phyloP scores from a whole-genome alignment of 2,329 filamentous ascomycete species.

The Coniochaeta prunicola region DNA sequence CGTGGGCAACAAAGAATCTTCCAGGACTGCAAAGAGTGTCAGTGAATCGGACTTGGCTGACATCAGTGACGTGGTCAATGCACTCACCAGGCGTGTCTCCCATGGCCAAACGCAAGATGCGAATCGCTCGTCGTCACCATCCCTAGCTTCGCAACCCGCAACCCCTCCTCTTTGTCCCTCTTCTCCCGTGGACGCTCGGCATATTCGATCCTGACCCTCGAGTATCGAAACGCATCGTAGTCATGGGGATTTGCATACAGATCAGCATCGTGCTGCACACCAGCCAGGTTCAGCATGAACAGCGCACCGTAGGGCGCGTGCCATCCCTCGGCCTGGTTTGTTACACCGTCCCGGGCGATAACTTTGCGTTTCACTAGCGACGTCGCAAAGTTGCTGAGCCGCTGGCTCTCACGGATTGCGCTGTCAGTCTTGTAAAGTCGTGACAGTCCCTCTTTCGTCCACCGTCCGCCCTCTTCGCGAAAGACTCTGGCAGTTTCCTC shows the following conservation, averaged over 20 bases:
- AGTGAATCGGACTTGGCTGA: background rate
- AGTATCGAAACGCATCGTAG: constrained; percentile 44
- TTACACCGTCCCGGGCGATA: constrained; percentile 26
- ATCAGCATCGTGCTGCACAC: constrained; percentile 38
- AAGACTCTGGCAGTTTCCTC: constrained; percentile 31
- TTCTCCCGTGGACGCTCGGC: constrained; percentile 19
- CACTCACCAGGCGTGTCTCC: constrained; percentile 40
- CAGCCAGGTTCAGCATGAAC: constrained; percentile 34
- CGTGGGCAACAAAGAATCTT: constrained; percentile 48
- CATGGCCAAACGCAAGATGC: constrained; percentile 50
- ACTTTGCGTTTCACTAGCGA: constrained; percentile 40
- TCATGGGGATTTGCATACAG: constrained; percentile 31
- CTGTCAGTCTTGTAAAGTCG: constrained; percentile 40
- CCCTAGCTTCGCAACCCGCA: constrained; percentile 32
- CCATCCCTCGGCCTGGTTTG: constrained; percentile 32
- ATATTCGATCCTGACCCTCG: constrained; percentile 30
- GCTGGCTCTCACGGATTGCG: constrained; percentile 45
- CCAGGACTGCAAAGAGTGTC: constrained; percentile 30
- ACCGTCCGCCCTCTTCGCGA: constrained; percentile 26
- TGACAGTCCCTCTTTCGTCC: constrained; percentile 37
- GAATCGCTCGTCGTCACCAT: constrained; percentile 46
- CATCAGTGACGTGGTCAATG: background rate
- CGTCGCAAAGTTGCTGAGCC: constrained; percentile 38
- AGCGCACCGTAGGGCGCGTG: constrained; percentile 34
- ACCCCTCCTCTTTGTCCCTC: constrained; percentile 19